Evolutionary conservation across 2,329 filamentous ascomycete species (phyloP), one percentile per base, ranked within the genome.

Genomic region (Fusarium floridanum): DNA sequence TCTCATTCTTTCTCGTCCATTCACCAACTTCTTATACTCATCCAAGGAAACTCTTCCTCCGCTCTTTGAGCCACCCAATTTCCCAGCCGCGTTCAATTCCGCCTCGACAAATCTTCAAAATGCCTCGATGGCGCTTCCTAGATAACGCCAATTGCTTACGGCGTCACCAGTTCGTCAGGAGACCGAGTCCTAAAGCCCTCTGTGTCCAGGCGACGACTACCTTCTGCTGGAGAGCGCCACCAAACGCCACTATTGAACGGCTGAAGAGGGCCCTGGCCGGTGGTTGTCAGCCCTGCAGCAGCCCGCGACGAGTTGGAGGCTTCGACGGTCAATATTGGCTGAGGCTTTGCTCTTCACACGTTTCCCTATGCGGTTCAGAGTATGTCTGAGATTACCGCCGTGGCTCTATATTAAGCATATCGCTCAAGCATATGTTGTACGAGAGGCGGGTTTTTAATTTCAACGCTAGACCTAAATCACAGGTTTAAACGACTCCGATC

Each of bases 1-100:
- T 7, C n/a, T 39, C 16, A n/a, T 27, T 27, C 9, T 6, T n/a
- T 59, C 22, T 59, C 22, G 20, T 24, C 36, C 34, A 32, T 63
- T 29, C 22, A 14, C 4, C 41, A 36, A 34, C 64, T 55, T 63
- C 36, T 62, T 67, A 67, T 67, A 67, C 57, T 63, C 37, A n/a
- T 20, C 57, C 22, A 20, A n/a, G 6, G 6, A 22, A 48, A 27
- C 8, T 37, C 45, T 2, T 39, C 17, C 22, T 22, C 10, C 32
- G 32, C 29, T n/a, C 32, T 22, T 29, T 20, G 16, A 22, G n/a
- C 45, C 32, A 55, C 48, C 48, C 17, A 53, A 39, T 56, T 17
- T 34, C 43, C 43, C 17, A 29, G 22, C 34, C 55, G 36, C 27
- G 32, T 34, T 56, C 29, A 48, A 67, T 56, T 56, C 43, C 14